Base-by-base conservation (phyloP, 352 stramenopile genomes). In the Plasmopara muralis region DNA sequence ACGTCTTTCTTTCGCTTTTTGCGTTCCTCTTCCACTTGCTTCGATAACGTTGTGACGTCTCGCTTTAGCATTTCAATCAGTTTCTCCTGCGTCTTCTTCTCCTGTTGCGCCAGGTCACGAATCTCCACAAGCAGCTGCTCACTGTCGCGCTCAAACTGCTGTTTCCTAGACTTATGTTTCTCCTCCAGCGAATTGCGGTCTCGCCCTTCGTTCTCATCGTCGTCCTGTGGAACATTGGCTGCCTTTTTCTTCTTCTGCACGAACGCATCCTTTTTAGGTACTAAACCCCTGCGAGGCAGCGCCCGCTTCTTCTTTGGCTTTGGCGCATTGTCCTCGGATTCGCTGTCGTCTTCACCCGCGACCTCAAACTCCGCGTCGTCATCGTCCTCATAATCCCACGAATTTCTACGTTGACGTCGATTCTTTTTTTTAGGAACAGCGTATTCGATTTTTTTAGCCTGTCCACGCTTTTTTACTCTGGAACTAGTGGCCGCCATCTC, bases 31-130 rank as follows among this genome's bases (percentile, higher is more conserved):
- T 88, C 70, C 9, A 76, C 45, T 31, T 74, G 71, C 16, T 71
- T 67, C 10, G 77, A 75, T n/a, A 89, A 59, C 50, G 71, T 66
- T 44, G 61, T 64, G 12, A 89, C 52, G 53, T 93, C 72, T 38
- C 68, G 62, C 53, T 87, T 88, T 13, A 93, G 53, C 57, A 83
- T 87, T 37, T 72, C 51, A 29, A 89, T 74, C 18, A 89, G 62
- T 40, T 81, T 73, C 38, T 88, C 74, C 53, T 93, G 85, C 47
- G 66, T 77, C 41, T 82, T 78, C 44, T 87, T 85, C 56, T 89
- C 78, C 35, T 84, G 68, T 50, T 72, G 60, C 0, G 78, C 77
- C 9, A 90, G 57, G 7, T 57, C 58, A 18, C 70, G 74, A 18
- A 83, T 74, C 40, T 93, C 76, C 30, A 71, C 45, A 34, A 93